Conservation (phyloP, 2,329 filamentous ascomycete genomes). For the Fusarium sp. region DNA sequence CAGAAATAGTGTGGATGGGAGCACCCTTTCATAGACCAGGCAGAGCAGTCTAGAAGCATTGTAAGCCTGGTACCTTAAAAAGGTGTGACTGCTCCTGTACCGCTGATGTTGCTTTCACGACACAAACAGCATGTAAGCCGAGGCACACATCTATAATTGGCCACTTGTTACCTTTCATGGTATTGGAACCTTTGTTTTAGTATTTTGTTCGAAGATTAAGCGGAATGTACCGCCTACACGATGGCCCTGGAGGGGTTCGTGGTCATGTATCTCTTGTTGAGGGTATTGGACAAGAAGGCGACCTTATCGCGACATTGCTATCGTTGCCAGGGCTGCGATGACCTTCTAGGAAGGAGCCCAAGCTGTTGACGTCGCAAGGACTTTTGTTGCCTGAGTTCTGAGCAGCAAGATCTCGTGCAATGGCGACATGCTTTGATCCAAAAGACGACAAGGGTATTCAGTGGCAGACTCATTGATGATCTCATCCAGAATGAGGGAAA, state of each 20-base stretch:
- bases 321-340: neutral
- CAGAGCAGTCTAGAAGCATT: constrained; percentile 21
- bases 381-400: constrained; percentile 30
- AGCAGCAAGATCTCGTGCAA: constrained; percentile 15
- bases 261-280: neutral
- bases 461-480: constrained; percentile 17
- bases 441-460: constrained; percentile 18
- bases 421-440: constrained; percentile 4
- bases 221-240: neutral
- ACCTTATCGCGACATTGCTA: constrained; percentile 32
- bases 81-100: neutral
- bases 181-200: constrained; percentile 25
- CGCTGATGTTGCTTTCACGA: neutral
- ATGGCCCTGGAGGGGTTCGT: neutral
- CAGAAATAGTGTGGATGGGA: constrained; percentile 7
- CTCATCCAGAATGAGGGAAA: constrained; percentile 23
- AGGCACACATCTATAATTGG: neutral
- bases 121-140: neutral
- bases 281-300: constrained; percentile 18
- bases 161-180: neutral
- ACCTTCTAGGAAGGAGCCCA: constrained; percentile 44
- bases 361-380: constrained; percentile 23
- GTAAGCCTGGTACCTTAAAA: constrained; percentile 4
- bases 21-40: constrained; percentile 5
- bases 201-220: neutral